Conservation (phyloP, 129 eudicot species). For the Logfia minima region DNA sequence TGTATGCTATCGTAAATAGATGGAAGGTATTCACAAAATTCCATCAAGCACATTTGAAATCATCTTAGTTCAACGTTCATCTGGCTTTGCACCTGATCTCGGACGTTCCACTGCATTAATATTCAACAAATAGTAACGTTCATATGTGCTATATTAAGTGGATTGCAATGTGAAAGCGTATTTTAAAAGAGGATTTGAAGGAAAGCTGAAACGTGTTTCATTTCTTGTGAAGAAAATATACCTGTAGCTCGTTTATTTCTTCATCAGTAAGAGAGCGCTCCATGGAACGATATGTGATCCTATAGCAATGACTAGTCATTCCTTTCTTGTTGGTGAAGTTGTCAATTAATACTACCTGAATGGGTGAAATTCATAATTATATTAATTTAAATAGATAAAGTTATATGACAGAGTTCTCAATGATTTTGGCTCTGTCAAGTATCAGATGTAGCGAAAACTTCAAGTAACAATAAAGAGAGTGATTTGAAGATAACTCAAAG, state of each 20-base stretch:
- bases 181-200: not conserved
- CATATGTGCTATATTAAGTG: not conserved
- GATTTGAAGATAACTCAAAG: not conserved
- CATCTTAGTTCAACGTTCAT: slow-evolving; percentile 74
- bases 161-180: not conserved
- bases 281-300: slow-evolving; percentile 89
- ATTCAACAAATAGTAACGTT: slow-evolving; percentile 1
- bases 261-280: slow-evolving; percentile 92
- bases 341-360: slow-evolving; percentile 71
- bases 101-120: slow-evolving; percentile 63
- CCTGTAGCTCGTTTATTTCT: slow-evolving; percentile 91
- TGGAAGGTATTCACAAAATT: slow-evolving; percentile 26
- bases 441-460: not conserved
- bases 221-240: slow-evolving; percentile 12
- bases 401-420: not conserved
- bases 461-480: not conserved
- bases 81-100: slow-evolving; percentile 77
- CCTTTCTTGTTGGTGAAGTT: slow-evolving; percentile 92
- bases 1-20: slow-evolving; percentile 8
- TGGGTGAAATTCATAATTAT: not conserved
- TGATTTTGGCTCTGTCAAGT: not conserved
- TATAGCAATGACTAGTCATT: slow-evolving; percentile 92
- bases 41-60: slow-evolving; percentile 7
- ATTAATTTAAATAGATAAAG: not conserved
- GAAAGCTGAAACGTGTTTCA: not conserved